Base-by-base conservation (phyloP, 176 grass and related monocot species). In the Cenchrus fungigraminus region DNA sequence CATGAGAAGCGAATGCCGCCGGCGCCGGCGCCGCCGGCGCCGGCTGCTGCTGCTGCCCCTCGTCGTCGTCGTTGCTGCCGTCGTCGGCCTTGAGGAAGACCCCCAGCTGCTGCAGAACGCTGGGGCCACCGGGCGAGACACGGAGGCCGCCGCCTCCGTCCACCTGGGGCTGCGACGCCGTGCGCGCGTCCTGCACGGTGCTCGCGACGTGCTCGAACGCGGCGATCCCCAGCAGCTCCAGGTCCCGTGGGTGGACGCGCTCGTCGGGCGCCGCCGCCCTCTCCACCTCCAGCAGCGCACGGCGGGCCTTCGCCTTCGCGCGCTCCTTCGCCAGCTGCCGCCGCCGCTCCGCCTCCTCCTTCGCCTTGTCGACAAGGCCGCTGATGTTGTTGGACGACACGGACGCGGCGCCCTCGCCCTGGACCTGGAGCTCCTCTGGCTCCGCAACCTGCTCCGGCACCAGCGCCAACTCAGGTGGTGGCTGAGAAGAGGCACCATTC, bases 201-300 rank as follows among this genome's bases (percentile, higher is more conserved):
- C 85, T 90, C 79, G 82, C 73, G 12, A 82, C 37, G 84, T 90
- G 50, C 88, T 90, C 57, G 42, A 90, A 19, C n/a, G 45, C 8
- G 15, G 58, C 0, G 77, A 90, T 25, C 9, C 88, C 88, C 10
- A 90, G 83, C 73, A 10, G 5, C 79, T 58, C 45, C 88, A 90
- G 77, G 50, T 86, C 73, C 73, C 4, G 19, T 1, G 83, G 84
- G 73, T 78, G 83, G 47, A 90, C 46, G 47, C 56, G 66, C 40
- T 86, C 28, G 58, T 69, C 46, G 9, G 57, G 28, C 49, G n/a
- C 7, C 19, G 49, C 83, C 40, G 58, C 45, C 66, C 28, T 57
- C 84, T 86, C 66, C 37, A 49, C 3, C 65, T 90, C 42, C 3
- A 66, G 25, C 15, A 90, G 16, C 11, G 12, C 40, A 42, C 9